Evolutionary conservation across 345 rosid genomes (phyloP).

Genomic region (Garcia nutans): DNA sequence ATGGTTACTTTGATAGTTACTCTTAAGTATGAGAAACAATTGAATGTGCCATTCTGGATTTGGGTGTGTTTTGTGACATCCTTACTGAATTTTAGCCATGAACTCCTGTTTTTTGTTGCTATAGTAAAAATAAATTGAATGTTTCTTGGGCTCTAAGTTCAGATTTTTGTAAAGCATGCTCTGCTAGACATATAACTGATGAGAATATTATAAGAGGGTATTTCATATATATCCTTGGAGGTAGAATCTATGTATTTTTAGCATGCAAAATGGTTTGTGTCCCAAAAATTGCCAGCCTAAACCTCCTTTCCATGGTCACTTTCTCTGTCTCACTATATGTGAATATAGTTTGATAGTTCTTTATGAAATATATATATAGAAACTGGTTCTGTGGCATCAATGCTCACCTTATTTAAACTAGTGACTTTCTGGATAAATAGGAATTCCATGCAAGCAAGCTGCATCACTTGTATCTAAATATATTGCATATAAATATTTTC

Average conservation of each 20-base stretch:
- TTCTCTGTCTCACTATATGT: not conserved
- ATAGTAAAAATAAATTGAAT: too few species aligned
- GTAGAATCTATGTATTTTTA: not conserved
- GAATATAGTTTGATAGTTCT: not conserved
- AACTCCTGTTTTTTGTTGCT: too few species aligned
- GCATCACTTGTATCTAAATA: conserved; percentile 3
- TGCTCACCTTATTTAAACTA: not conserved
- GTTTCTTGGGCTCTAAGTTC: not conserved
- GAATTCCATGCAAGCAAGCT: conserved; percentile 1
- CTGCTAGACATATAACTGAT: too few species aligned
- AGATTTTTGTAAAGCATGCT: too few species aligned
- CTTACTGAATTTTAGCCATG: not conserved
- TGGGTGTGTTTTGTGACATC: not conserved
- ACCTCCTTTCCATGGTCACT: not conserved
- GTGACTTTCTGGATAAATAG: not conserved
- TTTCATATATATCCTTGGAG: not conserved
- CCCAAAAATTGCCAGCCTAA: too few species aligned
- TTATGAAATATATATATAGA: not conserved
- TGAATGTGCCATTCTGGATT: not conserved
- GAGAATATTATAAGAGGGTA: not conserved
- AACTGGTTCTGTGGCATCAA: not conserved
- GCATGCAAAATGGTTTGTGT: not conserved
- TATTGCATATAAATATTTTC: conserved; percentile 10
- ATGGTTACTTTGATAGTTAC: too few species aligned
- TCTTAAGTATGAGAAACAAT: not conserved